These are phyloP conservation scores for Striga hermonthica DNA, from an alignment of 305 asterid genomes.

Conservation along the genomic window DNA sequence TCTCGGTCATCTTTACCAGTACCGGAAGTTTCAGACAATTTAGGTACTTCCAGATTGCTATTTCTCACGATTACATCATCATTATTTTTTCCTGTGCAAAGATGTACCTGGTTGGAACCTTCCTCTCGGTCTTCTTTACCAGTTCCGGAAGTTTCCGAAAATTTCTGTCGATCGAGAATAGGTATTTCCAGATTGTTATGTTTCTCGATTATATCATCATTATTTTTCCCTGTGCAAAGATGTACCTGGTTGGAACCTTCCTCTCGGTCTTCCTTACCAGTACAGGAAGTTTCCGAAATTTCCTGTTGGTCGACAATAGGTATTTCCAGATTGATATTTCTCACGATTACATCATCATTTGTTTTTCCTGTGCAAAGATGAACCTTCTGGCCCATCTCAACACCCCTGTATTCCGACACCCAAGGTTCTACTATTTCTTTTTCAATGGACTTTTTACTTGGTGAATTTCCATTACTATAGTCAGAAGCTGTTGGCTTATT, in stretches of 20 bases:
- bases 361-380: constrained; percentile 7
- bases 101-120: constrained; percentile 9
- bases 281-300: constrained; percentile 31
- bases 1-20: constrained; percentile 29
- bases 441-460: constrained; percentile 13
- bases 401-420: constrained; percentile 23
- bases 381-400: background rate
- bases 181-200: constrained; percentile 23
- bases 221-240: constrained; percentile 15
- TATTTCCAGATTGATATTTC: constrained; percentile 23
- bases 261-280: constrained; percentile 28
- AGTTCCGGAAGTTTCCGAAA: constrained; percentile 32
- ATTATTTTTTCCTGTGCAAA: constrained; percentile 16
- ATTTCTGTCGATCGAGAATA: constrained; percentile 22
- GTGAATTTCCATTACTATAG: constrained; percentile 30
- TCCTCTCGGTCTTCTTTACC: constrained; percentile 30
- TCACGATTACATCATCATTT: constrained; percentile 23
- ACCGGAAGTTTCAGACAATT: constrained; percentile 31
- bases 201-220: constrained; percentile 22
- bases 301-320: constrained; percentile 21
- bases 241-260: constrained; percentile 18
- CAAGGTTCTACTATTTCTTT: constrained; percentile 24
- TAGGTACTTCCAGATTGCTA: constrained; percentile 22
- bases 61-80: constrained; percentile 20
- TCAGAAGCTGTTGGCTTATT: constrained; percentile 27